phyloP scores from a whole-genome alignment of 768 basidiomycete genomes.

The Hirschioporus abietinus region DNA sequence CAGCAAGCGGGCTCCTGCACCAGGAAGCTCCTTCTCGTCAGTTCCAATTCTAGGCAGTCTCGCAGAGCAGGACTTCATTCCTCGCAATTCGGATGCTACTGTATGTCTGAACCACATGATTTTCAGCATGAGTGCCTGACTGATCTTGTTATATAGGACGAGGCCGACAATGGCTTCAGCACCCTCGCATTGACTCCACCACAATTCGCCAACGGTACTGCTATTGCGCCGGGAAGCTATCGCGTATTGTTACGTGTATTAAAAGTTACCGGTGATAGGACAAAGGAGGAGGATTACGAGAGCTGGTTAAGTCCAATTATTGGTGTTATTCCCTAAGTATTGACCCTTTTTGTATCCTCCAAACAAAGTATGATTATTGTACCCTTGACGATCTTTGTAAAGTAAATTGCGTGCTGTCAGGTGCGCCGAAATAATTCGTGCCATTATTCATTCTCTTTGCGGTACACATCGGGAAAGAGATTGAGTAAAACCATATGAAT shows the following conservation, averaged over 20 bases:
- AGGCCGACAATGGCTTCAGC: slow-evolving; percentile 24
- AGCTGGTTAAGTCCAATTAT: slow-evolving; percentile 32
- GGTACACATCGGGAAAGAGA: too few species aligned
- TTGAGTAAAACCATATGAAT: too few species aligned
- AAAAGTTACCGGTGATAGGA: slow-evolving; percentile 38
- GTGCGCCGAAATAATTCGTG: too few species aligned
- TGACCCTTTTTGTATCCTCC: too few species aligned
- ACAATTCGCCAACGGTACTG: slow-evolving; percentile 33
- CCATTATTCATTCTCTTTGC: too few species aligned
- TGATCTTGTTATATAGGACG: not conserved
- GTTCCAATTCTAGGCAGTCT: slow-evolving; percentile 38
- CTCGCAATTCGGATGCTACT: slow-evolving; percentile 36
- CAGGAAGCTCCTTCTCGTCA: slow-evolving; percentile 17
- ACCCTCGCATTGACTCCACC: slow-evolving; percentile 19
- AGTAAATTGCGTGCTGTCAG: too few species aligned
- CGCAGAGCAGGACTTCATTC: slow-evolving; percentile 38
- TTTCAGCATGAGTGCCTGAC: not conserved
- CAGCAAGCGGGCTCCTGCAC: slow-evolving; percentile 19
- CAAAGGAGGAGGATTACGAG: slow-evolving; percentile 38
- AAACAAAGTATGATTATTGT: too few species aligned
- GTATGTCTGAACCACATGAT: slow-evolving; percentile 9
- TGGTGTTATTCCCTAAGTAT: slow-evolving; percentile 10
- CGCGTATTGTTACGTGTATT: slow-evolving; percentile 37
- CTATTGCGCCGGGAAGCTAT: slow-evolving; percentile 39
- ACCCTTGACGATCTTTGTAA: too few species aligned